phyloP scores from a whole-genome alignment of 1,284 basidiomycete genomes.

The Schizophyllum commune region DNA sequence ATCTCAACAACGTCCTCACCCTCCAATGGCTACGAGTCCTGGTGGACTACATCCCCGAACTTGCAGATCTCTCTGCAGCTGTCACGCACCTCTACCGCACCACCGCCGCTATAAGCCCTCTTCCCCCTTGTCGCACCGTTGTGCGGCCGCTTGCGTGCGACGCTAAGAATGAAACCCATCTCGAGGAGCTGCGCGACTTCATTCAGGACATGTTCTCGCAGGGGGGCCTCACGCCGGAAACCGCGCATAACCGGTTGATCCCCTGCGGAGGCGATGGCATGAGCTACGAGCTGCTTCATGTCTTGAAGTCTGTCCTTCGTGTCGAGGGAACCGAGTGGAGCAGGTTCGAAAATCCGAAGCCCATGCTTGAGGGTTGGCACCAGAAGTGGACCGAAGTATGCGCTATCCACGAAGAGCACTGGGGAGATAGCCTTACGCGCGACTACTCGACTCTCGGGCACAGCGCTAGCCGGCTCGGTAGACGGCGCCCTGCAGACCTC shows the following conservation, averaged over 20 bases:
- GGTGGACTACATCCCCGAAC: constrained; percentile 18
- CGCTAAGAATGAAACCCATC: constrained; percentile 20
- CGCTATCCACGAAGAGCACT: constrained; percentile 15
- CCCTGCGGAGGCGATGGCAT: constrained; percentile 25
- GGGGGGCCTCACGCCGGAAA: constrained; percentile 16
- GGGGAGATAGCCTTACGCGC: constrained; percentile 10
- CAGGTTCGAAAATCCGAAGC: constrained; percentile 12
- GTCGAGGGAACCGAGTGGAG: constrained; percentile 16
- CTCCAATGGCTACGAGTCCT: constrained; percentile 21
- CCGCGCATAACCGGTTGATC: constrained; percentile 12
- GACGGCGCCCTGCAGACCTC: constrained; percentile 16
- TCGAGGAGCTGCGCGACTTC: constrained; percentile 21
- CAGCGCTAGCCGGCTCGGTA: constrained; percentile 17
- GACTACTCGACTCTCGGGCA: constrained; percentile 19
- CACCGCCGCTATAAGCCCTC: constrained; percentile 10
- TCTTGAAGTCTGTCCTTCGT: constrained; percentile 23
- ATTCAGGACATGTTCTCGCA: constrained; percentile 23
- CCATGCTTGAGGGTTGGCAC: constrained; percentile 5
- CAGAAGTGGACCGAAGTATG: constrained; percentile 11
- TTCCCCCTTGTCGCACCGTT: constrained; percentile 3
- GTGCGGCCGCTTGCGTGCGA: constrained; percentile 20
- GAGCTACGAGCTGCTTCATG: constrained; percentile 23
- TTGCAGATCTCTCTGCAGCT: constrained; percentile 14
- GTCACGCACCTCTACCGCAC: constrained; percentile 16
- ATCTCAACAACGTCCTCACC: constrained; percentile 16